Conservation (phyloP, 441 rosid genomes). For the Macaranga tanarius region DNA sequence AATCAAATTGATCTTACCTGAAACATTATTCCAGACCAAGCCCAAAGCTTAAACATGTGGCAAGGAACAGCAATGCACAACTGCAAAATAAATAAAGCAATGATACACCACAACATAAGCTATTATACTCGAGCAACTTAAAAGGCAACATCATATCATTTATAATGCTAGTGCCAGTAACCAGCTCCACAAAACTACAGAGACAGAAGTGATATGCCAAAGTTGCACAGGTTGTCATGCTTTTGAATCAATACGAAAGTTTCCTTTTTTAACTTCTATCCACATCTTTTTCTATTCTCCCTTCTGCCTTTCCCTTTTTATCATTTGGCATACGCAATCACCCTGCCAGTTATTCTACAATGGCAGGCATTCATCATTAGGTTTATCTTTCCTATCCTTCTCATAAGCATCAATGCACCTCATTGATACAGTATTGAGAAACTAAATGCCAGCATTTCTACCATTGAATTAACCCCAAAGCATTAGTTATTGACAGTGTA, state of each 20-base stretch:
- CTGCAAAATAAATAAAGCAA: slow-evolving; percentile 35
- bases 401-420: not conserved
- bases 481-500: not conserved
- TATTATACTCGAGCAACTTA: not conserved
- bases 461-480: too few relatives aligned
- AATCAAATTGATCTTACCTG: slow-evolving; percentile 44
- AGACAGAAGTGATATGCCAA: too few relatives aligned
- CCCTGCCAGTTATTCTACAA: not conserved
- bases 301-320: not conserved
- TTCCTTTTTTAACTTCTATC: not conserved
- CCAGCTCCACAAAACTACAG: not conserved
- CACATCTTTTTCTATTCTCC: not conserved
- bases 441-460: not conserved
- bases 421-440: not conserved
- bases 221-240: not conserved
- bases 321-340: not conserved
- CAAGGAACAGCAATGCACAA: slow-evolving; percentile 83
- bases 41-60: slow-evolving; percentile 72
- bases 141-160: not conserved
- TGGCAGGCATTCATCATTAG: not conserved
- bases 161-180: not conserved
- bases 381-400: not conserved
- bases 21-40: slow-evolving; percentile 69
- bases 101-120: not conserved
- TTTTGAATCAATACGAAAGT: not conserved